Evolutionary conservation across 495 filamentous ascomycete genomes (phyloP).

Genomic region (Alectoria sarmentosa): DNA sequence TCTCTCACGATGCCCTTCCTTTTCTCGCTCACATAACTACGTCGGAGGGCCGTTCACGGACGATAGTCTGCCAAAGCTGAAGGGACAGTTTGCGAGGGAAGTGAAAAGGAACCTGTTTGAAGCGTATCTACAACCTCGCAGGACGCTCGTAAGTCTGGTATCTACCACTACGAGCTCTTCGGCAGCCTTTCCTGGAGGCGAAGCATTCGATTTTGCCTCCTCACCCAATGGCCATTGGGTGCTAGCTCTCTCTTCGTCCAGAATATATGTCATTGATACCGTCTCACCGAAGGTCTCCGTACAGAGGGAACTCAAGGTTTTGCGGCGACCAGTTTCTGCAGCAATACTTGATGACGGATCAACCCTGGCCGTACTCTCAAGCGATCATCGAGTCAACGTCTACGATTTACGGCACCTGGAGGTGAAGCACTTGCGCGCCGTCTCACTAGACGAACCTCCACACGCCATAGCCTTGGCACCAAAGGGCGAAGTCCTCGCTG

Average conservation of each 20-base stretch:
- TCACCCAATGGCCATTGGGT: slow-evolving; percentile 67
- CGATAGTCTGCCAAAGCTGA: slow-evolving; percentile 52
- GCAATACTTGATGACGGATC: slow-evolving; percentile 75
- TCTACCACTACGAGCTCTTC: slow-evolving; percentile 76
- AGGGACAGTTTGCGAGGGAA: slow-evolving; percentile 59
- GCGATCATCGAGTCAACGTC: slow-evolving; percentile 72
- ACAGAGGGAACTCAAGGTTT: slow-evolving; percentile 71
- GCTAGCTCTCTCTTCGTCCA: slow-evolving; percentile 77
- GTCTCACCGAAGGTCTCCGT: slow-evolving; percentile 50
- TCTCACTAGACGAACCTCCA: slow-evolving; percentile 68
- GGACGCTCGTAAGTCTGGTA: slow-evolving; percentile 68
- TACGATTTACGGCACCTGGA: slow-evolving; percentile 60
- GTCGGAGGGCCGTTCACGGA: slow-evolving; percentile 39
- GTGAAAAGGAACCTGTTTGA: slow-evolving; percentile 76
- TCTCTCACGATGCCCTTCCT: slow-evolving; percentile 63
- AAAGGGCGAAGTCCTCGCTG: slow-evolving; percentile 70
- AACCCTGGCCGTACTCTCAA: slow-evolving; percentile 70
- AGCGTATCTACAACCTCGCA: slow-evolving; percentile 61
- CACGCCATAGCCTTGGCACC: slow-evolving; percentile 74
- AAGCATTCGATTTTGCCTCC: slow-evolving; percentile 77
- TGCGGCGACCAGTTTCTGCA: slow-evolving; percentile 66
- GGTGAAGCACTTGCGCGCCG: slow-evolving; percentile 58
- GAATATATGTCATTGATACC: slow-evolving; percentile 73
- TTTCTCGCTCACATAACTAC: slow-evolving; percentile 46
- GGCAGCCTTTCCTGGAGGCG: slow-evolving; percentile 70